Percentiles rank a stretch among this genome's conserved stretches.
Evolutionary conservation across 371 early-diverging fungal genomes (phyloP).

Genomic region (Mucor circinelloides): DNA sequence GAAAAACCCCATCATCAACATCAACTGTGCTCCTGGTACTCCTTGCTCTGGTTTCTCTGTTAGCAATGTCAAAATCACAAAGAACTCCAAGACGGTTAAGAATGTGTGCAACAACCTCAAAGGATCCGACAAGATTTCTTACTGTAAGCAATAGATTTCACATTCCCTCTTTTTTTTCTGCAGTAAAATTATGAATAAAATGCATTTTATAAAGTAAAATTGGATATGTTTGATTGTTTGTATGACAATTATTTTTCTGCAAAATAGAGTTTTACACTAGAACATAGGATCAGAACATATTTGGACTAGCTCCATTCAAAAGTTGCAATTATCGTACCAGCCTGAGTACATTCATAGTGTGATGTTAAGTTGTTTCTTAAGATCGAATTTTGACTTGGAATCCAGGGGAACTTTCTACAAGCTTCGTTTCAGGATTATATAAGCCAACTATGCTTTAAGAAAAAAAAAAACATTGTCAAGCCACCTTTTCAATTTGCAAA

Average conservation of each 20-base stretch:
- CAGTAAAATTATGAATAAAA: background rate
- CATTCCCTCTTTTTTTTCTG: background rate
- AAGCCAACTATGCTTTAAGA: background rate
- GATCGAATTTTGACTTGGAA: no score
- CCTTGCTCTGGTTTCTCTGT: conserved; percentile 31
- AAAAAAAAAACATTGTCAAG: background rate
- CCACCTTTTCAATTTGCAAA: background rate
- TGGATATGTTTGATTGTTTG: background rate
- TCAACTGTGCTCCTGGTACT: conserved; percentile 31
- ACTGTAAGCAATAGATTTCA: conserved; percentile 4
- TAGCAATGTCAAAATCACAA: conserved; percentile 21
- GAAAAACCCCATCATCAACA: conserved; percentile 26
- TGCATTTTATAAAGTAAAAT: background rate
- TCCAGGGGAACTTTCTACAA: no score
- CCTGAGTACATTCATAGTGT: no score
- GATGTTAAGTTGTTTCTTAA: background rate
- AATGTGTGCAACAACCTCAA: conserved; percentile 20
- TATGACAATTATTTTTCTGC: background rate
- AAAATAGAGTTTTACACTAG: background rate
- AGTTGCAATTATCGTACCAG: no score
- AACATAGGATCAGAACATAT: background rate
- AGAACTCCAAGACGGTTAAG: conserved; percentile 16
- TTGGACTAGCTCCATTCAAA: background rate
- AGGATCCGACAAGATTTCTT: conserved; percentile 19
- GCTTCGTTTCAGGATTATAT: background rate